A percentile compares a stretch with the other conserved stretches of the same genome.
phyloP scores from a whole-genome alignment of 2,329 filamentous ascomycete species.

The Rhexocercosporidium sp. region DNA sequence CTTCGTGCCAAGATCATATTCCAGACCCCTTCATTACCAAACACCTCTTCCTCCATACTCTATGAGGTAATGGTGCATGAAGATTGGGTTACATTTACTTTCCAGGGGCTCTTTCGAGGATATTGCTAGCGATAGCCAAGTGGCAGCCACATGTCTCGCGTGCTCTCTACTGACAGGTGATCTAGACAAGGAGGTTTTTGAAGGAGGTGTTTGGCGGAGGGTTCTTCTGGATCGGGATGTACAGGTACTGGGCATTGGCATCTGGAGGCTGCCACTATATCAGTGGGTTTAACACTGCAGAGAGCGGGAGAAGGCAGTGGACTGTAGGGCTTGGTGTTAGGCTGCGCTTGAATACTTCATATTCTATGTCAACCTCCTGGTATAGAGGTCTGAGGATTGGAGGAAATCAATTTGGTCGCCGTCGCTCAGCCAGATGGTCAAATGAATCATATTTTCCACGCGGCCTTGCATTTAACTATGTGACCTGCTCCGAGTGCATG shows the following conservation, averaged over 20 bases:
- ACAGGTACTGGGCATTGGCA: no score
- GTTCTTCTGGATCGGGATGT: background rate
- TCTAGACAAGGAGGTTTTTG: background rate
- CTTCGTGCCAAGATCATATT: slow-evolving; percentile 55
- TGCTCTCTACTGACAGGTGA: background rate
- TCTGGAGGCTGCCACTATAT: no score
- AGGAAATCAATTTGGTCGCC: background rate
- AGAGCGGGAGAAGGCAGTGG: no score
- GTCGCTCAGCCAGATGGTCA: no score
- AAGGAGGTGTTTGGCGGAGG: no score
- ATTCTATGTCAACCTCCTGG: background rate
- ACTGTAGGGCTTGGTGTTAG: background rate
- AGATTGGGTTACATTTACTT: slow-evolving; percentile 53
- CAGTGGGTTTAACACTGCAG: no score
- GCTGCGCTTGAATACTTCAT: background rate
- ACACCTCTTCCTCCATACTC: slow-evolving; percentile 56
- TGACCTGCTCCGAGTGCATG: background rate
- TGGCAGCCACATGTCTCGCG: background rate
- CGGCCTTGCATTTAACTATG: background rate
- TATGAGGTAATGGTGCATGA: slow-evolving; percentile 66
- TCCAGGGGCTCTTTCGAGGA: background rate
- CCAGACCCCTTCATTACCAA: slow-evolving; percentile 65
- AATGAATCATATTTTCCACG: no score
- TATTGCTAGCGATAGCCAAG: background rate
- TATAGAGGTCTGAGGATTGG: background rate